These are phyloP conservation scores for Phytophthora pseudosyringae DNA, from an alignment of 352 stramenopile species.

Conservation along the genomic window DNA sequence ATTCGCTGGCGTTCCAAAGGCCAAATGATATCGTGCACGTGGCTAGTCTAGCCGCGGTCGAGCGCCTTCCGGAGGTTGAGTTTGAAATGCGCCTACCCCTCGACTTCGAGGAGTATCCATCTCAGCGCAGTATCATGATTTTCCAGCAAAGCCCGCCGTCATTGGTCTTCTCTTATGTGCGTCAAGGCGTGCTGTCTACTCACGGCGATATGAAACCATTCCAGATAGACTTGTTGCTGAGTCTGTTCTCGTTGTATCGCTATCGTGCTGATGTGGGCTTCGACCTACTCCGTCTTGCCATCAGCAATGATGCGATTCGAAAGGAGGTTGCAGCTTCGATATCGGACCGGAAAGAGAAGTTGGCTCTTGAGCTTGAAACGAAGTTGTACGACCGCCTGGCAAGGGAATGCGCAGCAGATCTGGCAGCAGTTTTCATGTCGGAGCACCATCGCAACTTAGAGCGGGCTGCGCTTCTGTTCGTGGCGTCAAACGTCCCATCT, in stretches of 20 bases:
- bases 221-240: constrained; percentile 81
- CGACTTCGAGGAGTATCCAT: constrained; percentile 8
- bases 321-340: constrained; percentile 21
- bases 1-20: constrained; percentile 18
- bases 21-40: constrained; percentile 51
- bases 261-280: constrained; percentile 84
- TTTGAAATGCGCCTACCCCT: constrained; percentile 58
- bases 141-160: constrained; percentile 84
- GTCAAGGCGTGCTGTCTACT: constrained; percentile 46
- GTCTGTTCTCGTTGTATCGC: constrained; percentile 84
- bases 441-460: constrained; percentile 60
- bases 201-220: constrained; percentile 40
- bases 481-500: constrained; percentile 69
- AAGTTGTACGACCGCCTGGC: constrained; percentile 79
- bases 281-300: constrained; percentile 47
- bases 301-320: constrained; percentile 28
- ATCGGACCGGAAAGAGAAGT: constrained; percentile 49
- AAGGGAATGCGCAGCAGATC: constrained; percentile 63
- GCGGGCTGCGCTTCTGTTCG: constrained; percentile 70
- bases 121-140: constrained; percentile 53
- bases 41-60: constrained; percentile 45
- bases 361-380: constrained; percentile 75
- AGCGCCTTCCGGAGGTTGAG: constrained; percentile 58
- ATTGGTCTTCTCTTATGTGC: constrained; percentile 67
- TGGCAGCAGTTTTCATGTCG: constrained; percentile 70